These are phyloP conservation scores for Fusarium denticulatum DNA, from an alignment of 2,329 filamentous ascomycete species.

Conservation along the genomic window DNA sequence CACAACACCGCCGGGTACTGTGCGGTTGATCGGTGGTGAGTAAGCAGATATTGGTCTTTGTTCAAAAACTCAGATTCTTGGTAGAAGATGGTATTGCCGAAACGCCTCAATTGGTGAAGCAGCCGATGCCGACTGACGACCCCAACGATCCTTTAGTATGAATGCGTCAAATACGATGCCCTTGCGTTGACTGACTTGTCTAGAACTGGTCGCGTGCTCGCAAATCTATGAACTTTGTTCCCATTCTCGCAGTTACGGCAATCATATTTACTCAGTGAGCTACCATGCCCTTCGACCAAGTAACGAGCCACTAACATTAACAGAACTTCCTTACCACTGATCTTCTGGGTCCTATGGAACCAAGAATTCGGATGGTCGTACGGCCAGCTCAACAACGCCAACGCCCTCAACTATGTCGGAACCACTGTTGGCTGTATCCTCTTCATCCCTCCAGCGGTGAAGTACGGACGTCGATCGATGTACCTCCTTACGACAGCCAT, in stretches of 20 bases:
- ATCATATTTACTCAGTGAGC: neutral
- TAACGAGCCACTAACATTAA: neutral
- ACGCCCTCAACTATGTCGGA: slow-evolving; percentile 41
- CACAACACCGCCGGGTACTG: neutral
- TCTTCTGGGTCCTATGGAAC: slow-evolving; percentile 45
- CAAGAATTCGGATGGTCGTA: slow-evolving; percentile 39
- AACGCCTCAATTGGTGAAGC: neutral
- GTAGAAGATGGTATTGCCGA: neutral
- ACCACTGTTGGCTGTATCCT: slow-evolving; percentile 44
- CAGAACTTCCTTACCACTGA: slow-evolving; percentile 35
- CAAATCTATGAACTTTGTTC: neutral
- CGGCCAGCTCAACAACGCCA: slow-evolving; percentile 35
- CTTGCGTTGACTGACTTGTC: neutral
- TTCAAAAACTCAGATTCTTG: neutral
- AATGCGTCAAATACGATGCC: neutral
- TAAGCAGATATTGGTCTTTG: neutral
- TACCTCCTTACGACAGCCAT: slow-evolving; percentile 39
- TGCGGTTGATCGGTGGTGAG: neutral
- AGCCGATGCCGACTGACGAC: neutral
- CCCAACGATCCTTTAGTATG: neutral
- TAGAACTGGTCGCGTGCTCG: neutral
- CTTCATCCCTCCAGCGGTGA: slow-evolving; percentile 46
- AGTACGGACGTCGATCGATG: slow-evolving; percentile 44
- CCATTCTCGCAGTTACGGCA: neutral
- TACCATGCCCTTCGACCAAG: too few relatives aligned